phyloP scores from a whole-genome alignment of 495 filamentous ascomycete species.

The Penicillium samsonianum region DNA sequence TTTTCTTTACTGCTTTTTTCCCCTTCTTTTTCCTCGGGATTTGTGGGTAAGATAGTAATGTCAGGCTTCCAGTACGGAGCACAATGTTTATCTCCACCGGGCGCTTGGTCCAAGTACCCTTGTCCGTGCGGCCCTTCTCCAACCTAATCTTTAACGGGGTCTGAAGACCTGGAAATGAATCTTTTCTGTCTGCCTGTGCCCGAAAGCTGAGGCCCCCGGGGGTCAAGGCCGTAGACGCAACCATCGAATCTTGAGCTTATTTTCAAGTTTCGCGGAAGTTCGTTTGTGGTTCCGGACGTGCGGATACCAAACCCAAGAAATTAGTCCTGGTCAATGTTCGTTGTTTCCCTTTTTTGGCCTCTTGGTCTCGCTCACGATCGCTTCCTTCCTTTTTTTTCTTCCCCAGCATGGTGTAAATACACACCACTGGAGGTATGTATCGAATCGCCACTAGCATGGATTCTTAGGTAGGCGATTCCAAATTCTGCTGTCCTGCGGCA shows the following conservation, averaged over 20 bases:
- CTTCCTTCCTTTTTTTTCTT: neutral
- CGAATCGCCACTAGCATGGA: neutral
- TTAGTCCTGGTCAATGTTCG: neutral
- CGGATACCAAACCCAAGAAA: neutral
- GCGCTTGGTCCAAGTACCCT: slow-evolving; percentile 6
- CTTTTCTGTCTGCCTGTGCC: slow-evolving; percentile 1
- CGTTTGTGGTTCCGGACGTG: neutral
- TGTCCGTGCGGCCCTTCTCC: slow-evolving; percentile 14
- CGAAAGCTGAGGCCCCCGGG: neutral
- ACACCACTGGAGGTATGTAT: slow-evolving; percentile 1
- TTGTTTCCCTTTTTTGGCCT: neutral
- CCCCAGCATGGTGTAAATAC: neutral
- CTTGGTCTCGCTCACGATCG: neutral
- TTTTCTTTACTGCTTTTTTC: neutral
- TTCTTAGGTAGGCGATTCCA: neutral
- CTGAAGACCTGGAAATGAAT: slow-evolving; percentile 8
- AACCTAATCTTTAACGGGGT: slow-evolving; percentile 17
- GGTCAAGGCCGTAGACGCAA: slow-evolving; percentile 6
- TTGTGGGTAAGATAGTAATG: neutral
- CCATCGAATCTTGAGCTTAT: slow-evolving; percentile 31
- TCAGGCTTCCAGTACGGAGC: neutral
- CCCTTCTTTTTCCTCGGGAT: neutral
- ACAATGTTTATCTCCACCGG: slow-evolving; percentile 6
- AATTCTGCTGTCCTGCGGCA: neutral
- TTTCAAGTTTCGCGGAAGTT: slow-evolving; percentile 16